Conservation (phyloP, 2,329 filamentous ascomycete genomes). For the Venturia asperata region DNA sequence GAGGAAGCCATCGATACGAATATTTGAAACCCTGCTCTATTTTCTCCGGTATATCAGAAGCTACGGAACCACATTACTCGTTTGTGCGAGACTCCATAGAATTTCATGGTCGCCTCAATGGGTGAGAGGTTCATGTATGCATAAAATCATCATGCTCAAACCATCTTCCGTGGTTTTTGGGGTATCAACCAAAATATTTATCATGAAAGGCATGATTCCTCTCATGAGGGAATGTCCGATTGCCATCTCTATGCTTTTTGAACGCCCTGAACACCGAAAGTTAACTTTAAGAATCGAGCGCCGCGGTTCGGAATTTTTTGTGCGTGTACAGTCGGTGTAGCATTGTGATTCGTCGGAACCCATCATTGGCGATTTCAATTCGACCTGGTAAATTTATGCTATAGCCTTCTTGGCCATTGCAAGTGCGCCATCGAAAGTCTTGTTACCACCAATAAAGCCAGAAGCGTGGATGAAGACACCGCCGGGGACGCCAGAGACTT, state of each 20-base stretch:
- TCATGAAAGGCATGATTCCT: not conserved
- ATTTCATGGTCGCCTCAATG: not conserved
- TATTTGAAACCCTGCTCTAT: not conserved
- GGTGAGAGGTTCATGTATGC: not conserved
- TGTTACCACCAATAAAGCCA: conserved; percentile 94
- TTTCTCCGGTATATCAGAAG: not conserved
- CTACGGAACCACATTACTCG: not conserved
- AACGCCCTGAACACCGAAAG: not conserved
- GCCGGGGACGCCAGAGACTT: conserved; percentile 59
- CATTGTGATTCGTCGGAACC: no score
- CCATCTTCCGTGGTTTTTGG: not conserved
- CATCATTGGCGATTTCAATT: no score
- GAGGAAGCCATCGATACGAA: no score
- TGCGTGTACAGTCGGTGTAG: no score
- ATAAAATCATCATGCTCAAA: not conserved
- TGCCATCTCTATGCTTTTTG: conserved; percentile 3
- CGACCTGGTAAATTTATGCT: conserved; percentile 38
- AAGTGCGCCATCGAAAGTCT: conserved; percentile 79
- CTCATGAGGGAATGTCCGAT: not conserved
- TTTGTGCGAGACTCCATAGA: not conserved
- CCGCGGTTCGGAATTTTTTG: not conserved
- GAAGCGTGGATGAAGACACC: conserved; percentile 90
- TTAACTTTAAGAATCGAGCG: not conserved
- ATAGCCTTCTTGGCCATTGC: conserved; percentile 77
- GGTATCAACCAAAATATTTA: conserved; percentile 8